Conservation (phyloP, 305 asterid genomes). For the Solanum hybrid region DNA sequence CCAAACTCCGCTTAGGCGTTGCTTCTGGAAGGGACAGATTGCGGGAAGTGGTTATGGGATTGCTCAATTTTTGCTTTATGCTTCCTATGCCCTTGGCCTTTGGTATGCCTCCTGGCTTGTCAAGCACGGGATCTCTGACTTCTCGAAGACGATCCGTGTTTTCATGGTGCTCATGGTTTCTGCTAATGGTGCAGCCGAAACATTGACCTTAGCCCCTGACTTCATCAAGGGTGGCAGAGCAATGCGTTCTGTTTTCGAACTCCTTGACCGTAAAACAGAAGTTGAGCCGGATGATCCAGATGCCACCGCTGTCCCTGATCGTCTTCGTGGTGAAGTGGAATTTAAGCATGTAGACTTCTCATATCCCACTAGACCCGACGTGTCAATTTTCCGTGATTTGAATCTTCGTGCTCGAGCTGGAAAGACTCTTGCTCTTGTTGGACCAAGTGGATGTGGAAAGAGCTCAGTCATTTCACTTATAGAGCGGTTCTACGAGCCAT, state of each 20-base stretch:
- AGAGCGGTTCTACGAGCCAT: constrained; percentile 83
- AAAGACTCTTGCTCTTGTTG: constrained; percentile 88
- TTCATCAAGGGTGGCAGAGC: constrained; percentile 96
- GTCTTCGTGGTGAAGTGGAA: constrained; percentile 84
- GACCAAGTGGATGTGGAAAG: constrained; percentile 95
- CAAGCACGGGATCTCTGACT: constrained; percentile 92
- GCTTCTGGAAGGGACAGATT: constrained; percentile 99
- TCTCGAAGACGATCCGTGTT: constrained; percentile 91
- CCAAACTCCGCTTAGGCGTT: constrained; percentile 52
- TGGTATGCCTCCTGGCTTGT: constrained; percentile 99
- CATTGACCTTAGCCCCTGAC: constrained; percentile 90
- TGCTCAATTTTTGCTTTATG: constrained; percentile 85
- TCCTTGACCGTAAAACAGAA: constrained; percentile 87
- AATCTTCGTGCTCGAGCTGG: constrained; percentile 88
- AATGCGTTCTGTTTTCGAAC: constrained; percentile 84
- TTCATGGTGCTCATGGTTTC: constrained; percentile 99
- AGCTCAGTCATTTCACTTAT: constrained; percentile 71
- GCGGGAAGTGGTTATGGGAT: constrained; percentile 94
- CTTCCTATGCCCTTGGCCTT: constrained; percentile 87
- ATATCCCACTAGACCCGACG: constrained; percentile 84
- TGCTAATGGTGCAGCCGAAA: constrained; percentile 97
- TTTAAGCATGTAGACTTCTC: constrained; percentile 87
- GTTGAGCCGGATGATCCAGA: constrained; percentile 82
- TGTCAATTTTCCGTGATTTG: constrained; percentile 57
- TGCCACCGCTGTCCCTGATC: constrained; percentile 47